Conservation (phyloP, 495 filamentous ascomycete genomes). For the Stereocaulon alpinum region DNA sequence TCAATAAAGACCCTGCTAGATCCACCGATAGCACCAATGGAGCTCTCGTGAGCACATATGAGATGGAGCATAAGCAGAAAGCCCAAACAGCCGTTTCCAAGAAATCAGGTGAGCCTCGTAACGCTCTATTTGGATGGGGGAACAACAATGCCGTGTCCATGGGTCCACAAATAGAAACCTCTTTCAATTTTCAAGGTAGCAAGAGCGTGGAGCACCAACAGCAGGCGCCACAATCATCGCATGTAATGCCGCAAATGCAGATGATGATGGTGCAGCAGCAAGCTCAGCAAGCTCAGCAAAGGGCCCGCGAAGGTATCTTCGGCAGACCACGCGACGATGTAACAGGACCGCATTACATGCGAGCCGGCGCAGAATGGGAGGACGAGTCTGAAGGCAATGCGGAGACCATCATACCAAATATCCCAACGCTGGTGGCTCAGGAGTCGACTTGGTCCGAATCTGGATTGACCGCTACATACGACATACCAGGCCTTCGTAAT, state of each 20-base stretch:
- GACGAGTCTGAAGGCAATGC: slow-evolving; percentile 8
- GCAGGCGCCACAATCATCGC: not conserved
- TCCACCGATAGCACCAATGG: slow-evolving; percentile 1
- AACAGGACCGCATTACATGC: too few species aligned
- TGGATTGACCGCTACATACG: slow-evolving; percentile 54
- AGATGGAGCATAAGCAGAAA: slow-evolving; percentile 7
- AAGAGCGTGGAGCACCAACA: not conserved
- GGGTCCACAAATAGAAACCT: not conserved
- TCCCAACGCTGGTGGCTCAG: slow-evolving; percentile 21
- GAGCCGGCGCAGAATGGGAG: not conserved
- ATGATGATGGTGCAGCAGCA: too few species aligned
- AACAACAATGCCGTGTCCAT: not conserved
- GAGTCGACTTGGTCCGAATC: slow-evolving; percentile 31
- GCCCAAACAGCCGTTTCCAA: not conserved
- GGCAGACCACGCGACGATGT: too few species aligned
- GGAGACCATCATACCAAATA: slow-evolving; percentile 15
- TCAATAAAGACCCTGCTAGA: slow-evolving; percentile 25
- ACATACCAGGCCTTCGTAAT: slow-evolving; percentile 44
- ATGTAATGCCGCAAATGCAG: not conserved
- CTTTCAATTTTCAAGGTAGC: not conserved
- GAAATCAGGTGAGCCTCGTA: slow-evolving; percentile 6
- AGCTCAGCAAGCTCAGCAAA: too few species aligned
- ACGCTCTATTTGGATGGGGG: slow-evolving; percentile 9
- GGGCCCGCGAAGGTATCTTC: not conserved
- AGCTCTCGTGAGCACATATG: slow-evolving; percentile 15